phyloP scores from a whole-genome alignment of 2,329 filamentous ascomycete species.

The Neospermospora avenae region DNA sequence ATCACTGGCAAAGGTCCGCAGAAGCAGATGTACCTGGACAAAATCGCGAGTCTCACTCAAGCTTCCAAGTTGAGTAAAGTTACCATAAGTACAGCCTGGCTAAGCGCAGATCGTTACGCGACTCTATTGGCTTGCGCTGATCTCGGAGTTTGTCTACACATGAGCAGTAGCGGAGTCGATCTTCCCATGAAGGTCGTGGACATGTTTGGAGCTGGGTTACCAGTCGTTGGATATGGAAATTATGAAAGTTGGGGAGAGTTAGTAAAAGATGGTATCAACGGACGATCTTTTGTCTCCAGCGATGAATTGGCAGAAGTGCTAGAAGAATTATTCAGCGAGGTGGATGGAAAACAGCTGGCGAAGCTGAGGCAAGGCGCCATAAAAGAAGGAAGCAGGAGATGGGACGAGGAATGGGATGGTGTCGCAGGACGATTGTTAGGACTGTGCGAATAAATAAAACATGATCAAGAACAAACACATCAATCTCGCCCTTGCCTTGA shows the following conservation, averaged over 20 bases:
- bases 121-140: conserved; percentile 79
- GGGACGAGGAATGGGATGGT: conserved; percentile 91
- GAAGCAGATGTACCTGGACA: conserved; percentile 68
- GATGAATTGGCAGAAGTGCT: conserved; percentile 63
- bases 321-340: conserved; percentile 56
- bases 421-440: conserved; percentile 73
- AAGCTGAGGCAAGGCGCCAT: conserved; percentile 66
- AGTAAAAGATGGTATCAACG: conserved; percentile 84
- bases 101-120: conserved; percentile 82
- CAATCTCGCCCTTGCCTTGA: not conserved
- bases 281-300: conserved; percentile 75
- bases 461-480: not conserved
- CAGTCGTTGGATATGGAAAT: conserved; percentile 79
- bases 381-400: conserved; percentile 71
- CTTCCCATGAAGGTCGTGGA: conserved; percentile 99
- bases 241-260: conserved; percentile 90
- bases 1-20: conserved; percentile 94
- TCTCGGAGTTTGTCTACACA: conserved; percentile 87
- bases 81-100: conserved; percentile 76
- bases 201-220: conserved; percentile 94
- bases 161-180: conserved; percentile 90
- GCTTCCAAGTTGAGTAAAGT: conserved; percentile 65
- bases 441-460: conserved; percentile 32
- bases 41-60: conserved; percentile 59
- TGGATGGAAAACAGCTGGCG: conserved; percentile 51